Conservation (phyloP, 306 rosid species). For the Coriaria nepalensis region DNA sequence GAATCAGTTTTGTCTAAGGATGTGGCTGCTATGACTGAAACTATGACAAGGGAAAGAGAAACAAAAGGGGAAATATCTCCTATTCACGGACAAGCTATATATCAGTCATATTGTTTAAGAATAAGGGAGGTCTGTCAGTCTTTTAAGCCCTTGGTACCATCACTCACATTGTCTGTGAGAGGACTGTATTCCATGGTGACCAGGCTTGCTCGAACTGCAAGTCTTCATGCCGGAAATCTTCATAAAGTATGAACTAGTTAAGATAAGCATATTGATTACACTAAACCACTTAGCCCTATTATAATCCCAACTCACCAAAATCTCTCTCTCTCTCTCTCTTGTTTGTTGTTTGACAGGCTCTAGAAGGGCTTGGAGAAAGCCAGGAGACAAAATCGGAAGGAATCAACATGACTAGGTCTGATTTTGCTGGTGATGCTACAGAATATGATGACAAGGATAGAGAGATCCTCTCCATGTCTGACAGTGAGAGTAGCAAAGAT, state of each 20-base stretch:
- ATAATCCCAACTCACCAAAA: conserved; percentile 6
- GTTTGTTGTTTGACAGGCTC: conserved; percentile 65
- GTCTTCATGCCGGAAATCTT: conserved; percentile 91
- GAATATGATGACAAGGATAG: conserved; percentile 52
- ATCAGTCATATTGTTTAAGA: conserved; percentile 71
- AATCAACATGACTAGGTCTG: conserved; percentile 45
- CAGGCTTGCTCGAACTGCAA: conserved; percentile 82
- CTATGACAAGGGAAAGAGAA: conserved; percentile 64
- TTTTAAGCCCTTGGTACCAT: conserved; percentile 63
- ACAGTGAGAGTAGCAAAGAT: conserved; percentile 40
- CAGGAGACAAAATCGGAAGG: conserved; percentile 72
- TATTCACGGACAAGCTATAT: conserved; percentile 93
- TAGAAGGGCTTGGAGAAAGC: conserved; percentile 95
- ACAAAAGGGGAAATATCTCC: conserved; percentile 68
- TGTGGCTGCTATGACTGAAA: conserved; percentile 78
- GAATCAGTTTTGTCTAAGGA: conserved; percentile 85
- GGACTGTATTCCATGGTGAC: conserved; percentile 76
- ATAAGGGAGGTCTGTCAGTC: conserved; percentile 68
- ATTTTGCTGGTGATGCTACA: conserved; percentile 43
- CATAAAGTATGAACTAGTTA: conserved; percentile 57
- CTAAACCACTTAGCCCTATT: conserved; percentile 1
- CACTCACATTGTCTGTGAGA: conserved; percentile 62
- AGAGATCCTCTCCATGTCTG: conserved; percentile 44
- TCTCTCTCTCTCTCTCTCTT: conserved; percentile 15
- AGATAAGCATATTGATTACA: conserved; percentile 12